phyloP scores from a whole-genome alignment of 768 basidiomycete genomes.

The Phanerodontia chrysosporium region DNA sequence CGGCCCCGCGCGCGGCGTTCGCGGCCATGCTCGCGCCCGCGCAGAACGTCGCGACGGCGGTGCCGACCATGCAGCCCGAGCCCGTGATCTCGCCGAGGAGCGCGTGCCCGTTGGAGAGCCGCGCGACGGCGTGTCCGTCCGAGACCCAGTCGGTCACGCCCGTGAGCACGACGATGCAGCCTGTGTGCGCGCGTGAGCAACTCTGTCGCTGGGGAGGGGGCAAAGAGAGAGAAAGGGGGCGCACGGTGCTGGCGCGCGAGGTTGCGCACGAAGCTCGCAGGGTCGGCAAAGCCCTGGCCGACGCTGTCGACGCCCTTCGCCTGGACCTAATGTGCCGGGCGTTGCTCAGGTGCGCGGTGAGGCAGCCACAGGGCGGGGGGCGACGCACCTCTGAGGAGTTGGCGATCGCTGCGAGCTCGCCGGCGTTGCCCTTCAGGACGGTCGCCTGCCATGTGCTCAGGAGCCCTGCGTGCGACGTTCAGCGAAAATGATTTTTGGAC shows the following conservation, averaged over 20 bases:
- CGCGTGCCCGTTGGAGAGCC: constrained; percentile 68
- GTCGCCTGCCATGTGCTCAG: constrained; percentile 78
- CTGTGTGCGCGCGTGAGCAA: constrained; percentile 39
- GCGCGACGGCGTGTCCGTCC: constrained; percentile 69
- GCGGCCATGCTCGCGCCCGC: constrained; percentile 54
- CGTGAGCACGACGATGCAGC: constrained; percentile 77
- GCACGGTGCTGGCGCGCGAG: constrained; percentile 74
- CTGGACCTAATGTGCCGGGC: constrained; percentile 51
- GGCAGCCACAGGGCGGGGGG: constrained; percentile 7
- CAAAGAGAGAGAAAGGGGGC: constrained; percentile 22
- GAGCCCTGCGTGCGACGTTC: constrained; percentile 41
- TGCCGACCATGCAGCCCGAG: constrained; percentile 82
- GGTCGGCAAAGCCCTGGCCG: constrained; percentile 73
- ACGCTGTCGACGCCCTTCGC: constrained; percentile 85
- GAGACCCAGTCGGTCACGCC: constrained; percentile 81
- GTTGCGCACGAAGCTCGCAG: constrained; percentile 59
- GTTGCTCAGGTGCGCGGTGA: neutral
- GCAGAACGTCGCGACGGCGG: constrained; percentile 75
- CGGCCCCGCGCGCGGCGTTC: constrained; percentile 20
- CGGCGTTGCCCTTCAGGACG: constrained; percentile 93
- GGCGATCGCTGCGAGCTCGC: constrained; percentile 76
- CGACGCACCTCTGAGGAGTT: constrained; percentile 65
- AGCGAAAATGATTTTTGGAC: neutral
- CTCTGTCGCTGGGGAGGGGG: neutral
- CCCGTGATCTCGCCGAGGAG: constrained; percentile 82